Percentiles rank a stretch among this genome's conserved stretches.
These are phyloP conservation scores for Fonsecaea multimorphosa DNA, from an alignment of 2,329 filamentous ascomycete species.

Conservation along the genomic window DNA sequence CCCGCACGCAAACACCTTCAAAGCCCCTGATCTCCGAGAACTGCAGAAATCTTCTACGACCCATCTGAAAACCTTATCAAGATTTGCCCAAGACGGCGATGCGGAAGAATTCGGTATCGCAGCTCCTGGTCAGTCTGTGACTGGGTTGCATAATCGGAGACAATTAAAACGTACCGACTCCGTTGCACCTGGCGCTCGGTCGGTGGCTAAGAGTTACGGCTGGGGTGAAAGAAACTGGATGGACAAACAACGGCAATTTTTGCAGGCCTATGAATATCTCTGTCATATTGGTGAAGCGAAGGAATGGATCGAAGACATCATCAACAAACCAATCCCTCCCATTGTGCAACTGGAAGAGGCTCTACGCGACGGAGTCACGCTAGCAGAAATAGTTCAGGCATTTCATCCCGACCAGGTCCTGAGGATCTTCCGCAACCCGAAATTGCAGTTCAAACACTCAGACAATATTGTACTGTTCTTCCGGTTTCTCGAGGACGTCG, in stretches of 20 bases:
- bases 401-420: conserved; percentile 77
- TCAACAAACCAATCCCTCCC: conserved; percentile 81
- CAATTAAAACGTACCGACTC: conserved; percentile 75
- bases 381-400: conserved; percentile 91
- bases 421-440: conserved; percentile 83
- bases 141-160: conserved; percentile 82
- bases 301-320: conserved; percentile 96
- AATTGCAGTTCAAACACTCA: conserved; percentile 91
- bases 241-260: conserved; percentile 95
- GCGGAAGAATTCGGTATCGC: conserved; percentile 82
- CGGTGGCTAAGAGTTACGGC: conserved; percentile 63
- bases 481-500: conserved; percentile 86
- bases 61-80: conserved; percentile 85
- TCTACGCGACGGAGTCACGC: conserved; percentile 86
- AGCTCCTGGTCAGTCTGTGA: conserved; percentile 80
- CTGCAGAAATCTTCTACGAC: conserved; percentile 88
- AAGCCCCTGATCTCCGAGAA: conserved; percentile 75
- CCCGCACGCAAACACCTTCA: conserved; percentile 56
- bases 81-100: conserved; percentile 75
- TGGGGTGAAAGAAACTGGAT: conserved; percentile 95
- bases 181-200: conserved; percentile 54
- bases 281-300: conserved; percentile 99
- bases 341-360: conserved; percentile 95
- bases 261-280: conserved; percentile 97
- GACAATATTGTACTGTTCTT: conserved; percentile 99